Evolutionary conservation across 495 filamentous ascomycete genomes (phyloP).

Genomic region (Neurospora sp.): DNA sequence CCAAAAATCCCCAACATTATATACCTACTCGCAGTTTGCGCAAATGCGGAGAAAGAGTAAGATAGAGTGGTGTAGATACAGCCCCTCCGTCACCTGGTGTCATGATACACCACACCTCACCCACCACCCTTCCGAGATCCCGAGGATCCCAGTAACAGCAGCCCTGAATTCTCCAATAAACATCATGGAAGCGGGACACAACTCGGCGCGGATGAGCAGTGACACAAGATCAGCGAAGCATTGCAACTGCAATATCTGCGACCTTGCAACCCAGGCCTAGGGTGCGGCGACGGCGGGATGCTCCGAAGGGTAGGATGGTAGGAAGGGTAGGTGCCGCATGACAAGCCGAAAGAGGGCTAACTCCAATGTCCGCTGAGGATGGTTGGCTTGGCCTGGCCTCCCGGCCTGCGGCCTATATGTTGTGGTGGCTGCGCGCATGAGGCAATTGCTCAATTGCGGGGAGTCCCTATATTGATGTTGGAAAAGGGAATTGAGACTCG

Average conservation of each 20-base stretch:
- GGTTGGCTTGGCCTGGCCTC: constrained; percentile 3
- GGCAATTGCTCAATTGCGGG: constrained; percentile 19
- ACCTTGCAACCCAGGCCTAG: neutral
- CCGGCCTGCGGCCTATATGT: neutral
- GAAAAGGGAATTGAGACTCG: neutral
- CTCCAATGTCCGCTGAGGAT: neutral
- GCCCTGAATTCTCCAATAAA: constrained; percentile 19
- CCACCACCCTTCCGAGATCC: constrained; percentile 1
- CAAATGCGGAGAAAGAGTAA: constrained; percentile 22
- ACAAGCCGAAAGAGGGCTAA: constrained; percentile 7
- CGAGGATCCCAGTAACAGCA: constrained; percentile 1
- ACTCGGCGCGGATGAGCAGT: constrained; percentile 8
- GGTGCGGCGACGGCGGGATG: neutral
- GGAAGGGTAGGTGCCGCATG: constrained; percentile 4
- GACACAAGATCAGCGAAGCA: constrained; percentile 1
- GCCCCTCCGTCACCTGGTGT: neutral
- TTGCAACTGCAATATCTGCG: constrained; percentile 8
- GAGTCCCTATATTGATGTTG: neutral
- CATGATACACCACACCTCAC: constrained; percentile 1
- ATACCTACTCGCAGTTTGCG: constrained; percentile 17
- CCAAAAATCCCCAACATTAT: neutral
- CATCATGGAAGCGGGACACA: constrained; percentile 4
- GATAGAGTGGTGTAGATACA: neutral
- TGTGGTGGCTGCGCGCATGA: constrained; percentile 5
- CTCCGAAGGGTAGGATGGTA: neutral